Percentiles rank a stretch among this genome's conserved stretches.
Conservation (phyloP, 768 basidiomycete species). For the Lactarius quietus region DNA sequence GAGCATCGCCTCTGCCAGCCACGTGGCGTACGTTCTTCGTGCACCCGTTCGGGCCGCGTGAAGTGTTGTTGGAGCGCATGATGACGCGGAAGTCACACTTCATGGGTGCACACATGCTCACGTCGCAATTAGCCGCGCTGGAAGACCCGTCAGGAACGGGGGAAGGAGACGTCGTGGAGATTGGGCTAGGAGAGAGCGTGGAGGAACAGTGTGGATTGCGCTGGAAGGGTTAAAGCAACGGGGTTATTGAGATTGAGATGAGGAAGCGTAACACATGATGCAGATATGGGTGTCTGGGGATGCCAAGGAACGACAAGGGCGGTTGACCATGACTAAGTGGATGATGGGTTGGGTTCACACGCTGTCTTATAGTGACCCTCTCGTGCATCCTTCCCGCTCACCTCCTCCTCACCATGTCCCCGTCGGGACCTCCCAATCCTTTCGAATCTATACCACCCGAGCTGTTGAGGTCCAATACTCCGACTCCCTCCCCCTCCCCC, state of each 20-base stretch:
- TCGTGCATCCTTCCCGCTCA: neutral
- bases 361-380: neutral
- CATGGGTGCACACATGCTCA: constrained; percentile 81
- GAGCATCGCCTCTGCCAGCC: constrained; percentile 27
- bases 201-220: constrained; percentile 52
- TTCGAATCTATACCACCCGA: constrained; percentile 17
- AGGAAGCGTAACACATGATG: neutral
- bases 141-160: constrained; percentile 56
- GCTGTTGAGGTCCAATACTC: constrained; percentile 13
- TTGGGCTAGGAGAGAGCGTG: constrained; percentile 51
- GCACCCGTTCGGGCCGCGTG: constrained; percentile 61
- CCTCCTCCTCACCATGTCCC: constrained; percentile 8
- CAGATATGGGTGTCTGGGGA: neutral
- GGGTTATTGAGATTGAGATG: neutral
- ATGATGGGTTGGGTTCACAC: neutral
- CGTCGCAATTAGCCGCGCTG: constrained; percentile 68
- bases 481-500: constrained; percentile 15
- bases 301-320: too few species aligned
- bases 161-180: constrained; percentile 64
- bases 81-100: constrained; percentile 65
- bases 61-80: constrained; percentile 62
- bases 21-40: constrained; percentile 66
- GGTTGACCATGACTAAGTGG: neutral
- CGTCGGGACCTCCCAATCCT: constrained; percentile 16
- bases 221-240: constrained; percentile 31